Conservation (phyloP, 257 asterid species). For the Solanum paucissectum region DNA sequence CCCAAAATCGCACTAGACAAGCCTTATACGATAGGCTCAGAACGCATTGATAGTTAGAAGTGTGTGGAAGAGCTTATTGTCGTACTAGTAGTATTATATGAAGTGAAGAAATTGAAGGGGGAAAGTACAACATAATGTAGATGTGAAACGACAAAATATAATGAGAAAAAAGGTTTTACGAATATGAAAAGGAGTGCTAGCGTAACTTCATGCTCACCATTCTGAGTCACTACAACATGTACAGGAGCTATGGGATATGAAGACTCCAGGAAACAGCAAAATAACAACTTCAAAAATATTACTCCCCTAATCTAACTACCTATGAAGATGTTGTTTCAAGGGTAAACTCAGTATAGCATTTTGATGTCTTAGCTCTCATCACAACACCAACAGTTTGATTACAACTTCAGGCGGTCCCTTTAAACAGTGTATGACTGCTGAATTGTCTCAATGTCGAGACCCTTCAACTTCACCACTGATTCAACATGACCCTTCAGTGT, state of each 20-base stretch:
- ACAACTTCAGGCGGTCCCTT: slow-evolving; percentile 16
- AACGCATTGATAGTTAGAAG: not conserved
- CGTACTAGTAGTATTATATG: not conserved
- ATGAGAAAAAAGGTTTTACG: not conserved
- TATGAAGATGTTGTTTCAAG: not conserved
- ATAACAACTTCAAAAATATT: not conserved
- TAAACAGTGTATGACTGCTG: slow-evolving; percentile 93
- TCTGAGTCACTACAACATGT: not conserved
- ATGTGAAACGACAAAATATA: not conserved
- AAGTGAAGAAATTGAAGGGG: not conserved
- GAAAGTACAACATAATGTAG: not conserved
- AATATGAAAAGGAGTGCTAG: not conserved
- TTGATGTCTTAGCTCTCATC: not conserved
- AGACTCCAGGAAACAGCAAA: not conserved
- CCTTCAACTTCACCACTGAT: slow-evolving; percentile 90
- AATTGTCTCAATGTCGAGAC: slow-evolving; percentile 88
- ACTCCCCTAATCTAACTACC: not conserved
- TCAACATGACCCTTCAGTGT: slow-evolving; percentile 94
- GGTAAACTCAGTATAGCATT: not conserved
- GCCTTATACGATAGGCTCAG: not conserved
- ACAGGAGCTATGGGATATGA: not conserved
- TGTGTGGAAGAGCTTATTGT: not conserved
- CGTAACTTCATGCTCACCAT: not conserved
- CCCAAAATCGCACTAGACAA: not conserved
- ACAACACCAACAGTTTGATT: not conserved